These are phyloP conservation scores for Ceratocystis diversiconidia DNA, from an alignment of 2,329 filamentous ascomycete genomes.

Conservation along the genomic window DNA sequence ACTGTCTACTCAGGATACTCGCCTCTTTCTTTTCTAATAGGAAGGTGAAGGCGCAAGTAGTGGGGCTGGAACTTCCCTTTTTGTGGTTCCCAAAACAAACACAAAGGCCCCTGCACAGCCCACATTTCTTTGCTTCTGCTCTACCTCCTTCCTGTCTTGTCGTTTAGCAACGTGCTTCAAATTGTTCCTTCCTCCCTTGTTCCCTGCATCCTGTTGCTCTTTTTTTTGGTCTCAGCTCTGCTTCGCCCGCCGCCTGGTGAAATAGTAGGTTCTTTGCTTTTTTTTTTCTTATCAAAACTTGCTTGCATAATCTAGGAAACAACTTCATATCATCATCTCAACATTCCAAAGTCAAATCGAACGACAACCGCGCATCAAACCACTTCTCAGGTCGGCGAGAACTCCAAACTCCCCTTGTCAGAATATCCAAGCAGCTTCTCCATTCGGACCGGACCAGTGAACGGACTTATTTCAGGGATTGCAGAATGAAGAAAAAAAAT, in stretches of 20 bases:
- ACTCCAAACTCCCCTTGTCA: not conserved
- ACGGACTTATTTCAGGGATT: conserved; percentile 3
- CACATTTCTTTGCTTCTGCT: not conserved
- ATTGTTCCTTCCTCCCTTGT: not conserved
- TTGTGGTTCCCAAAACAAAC: conserved; percentile 7
- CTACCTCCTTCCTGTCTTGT: not conserved
- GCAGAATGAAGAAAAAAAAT: not conserved
- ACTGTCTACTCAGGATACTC: no score
- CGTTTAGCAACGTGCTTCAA: not conserved
- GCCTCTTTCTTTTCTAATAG: not conserved
- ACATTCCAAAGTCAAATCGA: not conserved
- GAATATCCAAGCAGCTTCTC: not conserved
- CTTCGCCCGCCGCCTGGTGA: not conserved
- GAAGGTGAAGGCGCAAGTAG: conserved; percentile 6
- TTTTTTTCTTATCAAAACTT: not conserved
- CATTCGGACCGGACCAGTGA: conserved; percentile 5
- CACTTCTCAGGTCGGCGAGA: not conserved
- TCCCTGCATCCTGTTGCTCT: not conserved
- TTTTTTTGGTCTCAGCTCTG: not conserved
- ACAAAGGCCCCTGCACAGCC: not conserved
- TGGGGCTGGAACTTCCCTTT: conserved; percentile 14
- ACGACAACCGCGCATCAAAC: not conserved
- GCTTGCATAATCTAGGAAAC: not conserved
- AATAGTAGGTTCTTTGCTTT: not conserved
- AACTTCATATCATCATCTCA: not conserved